Evolutionary conservation across 768 basidiomycete species (phyloP).

Genomic region (Suillus decipiens): DNA sequence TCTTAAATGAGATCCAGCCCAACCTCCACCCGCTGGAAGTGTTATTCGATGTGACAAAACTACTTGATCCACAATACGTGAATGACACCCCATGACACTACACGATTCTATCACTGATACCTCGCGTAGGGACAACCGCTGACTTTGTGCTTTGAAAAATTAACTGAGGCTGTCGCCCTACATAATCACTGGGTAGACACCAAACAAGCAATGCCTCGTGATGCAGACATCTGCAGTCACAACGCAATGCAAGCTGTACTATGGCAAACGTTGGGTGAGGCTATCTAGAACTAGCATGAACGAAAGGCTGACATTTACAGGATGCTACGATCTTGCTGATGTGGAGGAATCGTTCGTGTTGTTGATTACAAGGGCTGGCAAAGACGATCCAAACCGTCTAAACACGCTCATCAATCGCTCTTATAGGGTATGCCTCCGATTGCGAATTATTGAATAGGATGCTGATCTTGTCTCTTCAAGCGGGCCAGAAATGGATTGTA

Average conservation of each 20-base stretch:
- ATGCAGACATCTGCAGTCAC: conserved; percentile 67
- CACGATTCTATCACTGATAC: conserved; percentile 3
- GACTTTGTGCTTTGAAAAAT: conserved; percentile 65
- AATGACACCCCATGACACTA: conserved; percentile 29
- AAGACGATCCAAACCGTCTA: conserved; percentile 63
- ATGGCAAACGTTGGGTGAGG: conserved; percentile 69
- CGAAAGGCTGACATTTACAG: conserved; percentile 36
- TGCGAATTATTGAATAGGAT: neutral
- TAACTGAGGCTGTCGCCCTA: conserved; percentile 63
- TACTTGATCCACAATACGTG: conserved; percentile 64
- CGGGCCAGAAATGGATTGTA: conserved; percentile 70
- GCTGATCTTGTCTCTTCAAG: conserved; percentile 37
- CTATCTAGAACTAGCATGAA: neutral
- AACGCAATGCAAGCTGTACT: conserved; percentile 74
- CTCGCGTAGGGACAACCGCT: conserved; percentile 65
- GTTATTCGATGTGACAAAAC: conserved; percentile 74
- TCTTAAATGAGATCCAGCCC: conserved; percentile 73
- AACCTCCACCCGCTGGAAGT: conserved; percentile 77
- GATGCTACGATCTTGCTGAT: conserved; percentile 62
- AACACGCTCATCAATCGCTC: conserved; percentile 65
- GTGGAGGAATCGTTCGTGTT: conserved; percentile 72
- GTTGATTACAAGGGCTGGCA: conserved; percentile 59
- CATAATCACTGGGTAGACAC: conserved; percentile 73
- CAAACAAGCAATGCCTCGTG: conserved; percentile 48
- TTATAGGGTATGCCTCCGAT: conserved; percentile 51